Conservation (phyloP, 257 asterid genomes). For the Gentiana dahurica region DNA sequence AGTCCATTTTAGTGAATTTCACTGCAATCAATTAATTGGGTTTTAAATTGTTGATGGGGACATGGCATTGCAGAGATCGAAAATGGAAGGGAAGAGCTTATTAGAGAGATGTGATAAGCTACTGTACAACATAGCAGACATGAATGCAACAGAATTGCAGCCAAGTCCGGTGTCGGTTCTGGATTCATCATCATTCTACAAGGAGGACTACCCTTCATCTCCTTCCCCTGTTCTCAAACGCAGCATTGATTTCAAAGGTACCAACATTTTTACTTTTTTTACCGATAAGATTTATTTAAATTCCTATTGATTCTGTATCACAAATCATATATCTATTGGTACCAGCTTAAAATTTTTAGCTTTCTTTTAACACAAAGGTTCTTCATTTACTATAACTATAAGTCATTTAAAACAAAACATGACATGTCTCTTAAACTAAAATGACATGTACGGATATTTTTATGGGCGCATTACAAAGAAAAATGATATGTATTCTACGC, state of each 20-base stretch:
- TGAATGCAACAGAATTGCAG: conserved; percentile 57
- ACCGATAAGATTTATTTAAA: no score
- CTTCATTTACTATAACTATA: no score
- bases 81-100: conserved; percentile 53
- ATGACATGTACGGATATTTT: no score
- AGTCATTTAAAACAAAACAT: no score
- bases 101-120: conserved; percentile 90
- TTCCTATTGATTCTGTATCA: no score
- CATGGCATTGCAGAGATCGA: conserved; percentile 37
- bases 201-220: conserved; percentile 66
- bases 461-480: no score
- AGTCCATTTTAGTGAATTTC: background rate
- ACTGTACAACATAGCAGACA: conserved; percentile 82
- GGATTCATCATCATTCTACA: conserved; percentile 65
- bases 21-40: background rate
- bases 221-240: conserved; percentile 79
- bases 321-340: no score
- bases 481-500: no score
- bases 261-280: background rate
- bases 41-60: background rate
- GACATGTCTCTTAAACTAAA: no score
- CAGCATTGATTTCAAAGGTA: conserved; percentile 73
- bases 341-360: no score
- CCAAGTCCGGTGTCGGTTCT: conserved; percentile 96
- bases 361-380: no score